Base-by-base conservation (phyloP, 2,329 filamentous ascomycete species). In the Trichoderma atroviride region DNA sequence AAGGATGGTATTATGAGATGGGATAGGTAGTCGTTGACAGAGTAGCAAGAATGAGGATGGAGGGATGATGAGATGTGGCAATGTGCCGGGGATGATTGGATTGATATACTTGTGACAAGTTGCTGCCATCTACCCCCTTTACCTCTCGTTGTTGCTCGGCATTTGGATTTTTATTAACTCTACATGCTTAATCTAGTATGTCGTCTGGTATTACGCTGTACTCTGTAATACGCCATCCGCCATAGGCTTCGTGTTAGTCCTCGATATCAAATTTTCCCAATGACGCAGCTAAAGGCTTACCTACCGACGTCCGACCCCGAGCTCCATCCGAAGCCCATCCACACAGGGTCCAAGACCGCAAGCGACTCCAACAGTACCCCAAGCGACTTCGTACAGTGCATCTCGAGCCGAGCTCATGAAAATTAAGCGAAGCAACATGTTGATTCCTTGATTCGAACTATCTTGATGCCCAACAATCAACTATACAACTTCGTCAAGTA, bases 311-410 rank as follows among this genome's bases (percentile, higher is more conserved):
- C 63, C 63, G 63, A 67, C n/a, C 1, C 63, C 63, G 63, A 67
- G 55, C 58, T 67, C 63, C 55, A 67, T 59, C 63, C 63, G 63
- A 67, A 53, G 33, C 43, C 40, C 16, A 35, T n/a, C 40, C 53
- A 27, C 33, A 19, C 37, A 29, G 37, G 53, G 19, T 4, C 50
- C 33, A 43, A 19, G 37, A 6, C 16, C 3, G 33, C 33, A 43
- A n/a, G 40, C 40, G 40, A 19, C n/a, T 27, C 52, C 27, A 22
- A 16, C 63, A 27, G 63, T 33, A 19, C n/a, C 29, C n/a, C 27
- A 33, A 35, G 24, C 37, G 27, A 19, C 40, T 0, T 9, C 19
- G 9, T 16, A 3, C 13, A 40, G 16, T n/a, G 7, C 47, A 50
- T 13, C 2, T 22, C 47, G n/a, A 50, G n/a, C 19, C 43, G 43